Conservation (phyloP, 352 stramenopile genomes). For the Phytophthora kernoviae region DNA sequence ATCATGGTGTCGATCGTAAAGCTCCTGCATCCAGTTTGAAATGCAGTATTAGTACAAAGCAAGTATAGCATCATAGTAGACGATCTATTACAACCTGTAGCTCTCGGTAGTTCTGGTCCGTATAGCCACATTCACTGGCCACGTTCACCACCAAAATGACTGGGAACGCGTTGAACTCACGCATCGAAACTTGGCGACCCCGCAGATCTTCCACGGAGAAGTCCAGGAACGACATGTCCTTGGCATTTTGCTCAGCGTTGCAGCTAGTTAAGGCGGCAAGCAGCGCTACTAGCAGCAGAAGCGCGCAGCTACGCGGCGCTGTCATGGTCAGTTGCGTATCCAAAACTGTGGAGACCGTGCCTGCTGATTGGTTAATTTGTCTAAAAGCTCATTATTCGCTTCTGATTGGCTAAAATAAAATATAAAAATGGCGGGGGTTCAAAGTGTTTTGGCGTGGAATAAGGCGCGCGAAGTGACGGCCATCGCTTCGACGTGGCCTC, state of each 20-base stretch:
- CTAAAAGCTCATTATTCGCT: neutral
- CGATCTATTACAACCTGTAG: slow-evolving; percentile 45
- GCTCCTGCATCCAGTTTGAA: slow-evolving; percentile 29
- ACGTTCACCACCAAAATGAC: slow-evolving; percentile 87
- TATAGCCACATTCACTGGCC: slow-evolving; percentile 81
- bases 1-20: slow-evolving; percentile 80
- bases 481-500: no score
- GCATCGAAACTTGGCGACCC: slow-evolving; percentile 51
- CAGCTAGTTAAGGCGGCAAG: slow-evolving; percentile 3
- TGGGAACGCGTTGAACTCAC: slow-evolving; percentile 51
- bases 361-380: neutral
- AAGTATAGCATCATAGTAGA: neutral
- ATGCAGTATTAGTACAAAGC: neutral
- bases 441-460: slow-evolving; percentile 12
- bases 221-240: slow-evolving; percentile 50
- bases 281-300: slow-evolving; percentile 17
- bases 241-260: neutral
- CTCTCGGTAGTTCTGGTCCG: slow-evolving; percentile 82
- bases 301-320: slow-evolving; percentile 6
- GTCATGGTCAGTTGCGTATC: neutral
- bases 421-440: slow-evolving; percentile 25
- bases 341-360: neutral
- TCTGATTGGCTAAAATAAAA: slow-evolving; percentile 13
- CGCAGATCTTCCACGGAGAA: slow-evolving; percentile 61
- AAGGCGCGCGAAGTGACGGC: slow-evolving; percentile 11